These are phyloP conservation scores for Conticribra guillardii DNA, from an alignment of 108 stramenopile species.

Conservation along the genomic window DNA sequence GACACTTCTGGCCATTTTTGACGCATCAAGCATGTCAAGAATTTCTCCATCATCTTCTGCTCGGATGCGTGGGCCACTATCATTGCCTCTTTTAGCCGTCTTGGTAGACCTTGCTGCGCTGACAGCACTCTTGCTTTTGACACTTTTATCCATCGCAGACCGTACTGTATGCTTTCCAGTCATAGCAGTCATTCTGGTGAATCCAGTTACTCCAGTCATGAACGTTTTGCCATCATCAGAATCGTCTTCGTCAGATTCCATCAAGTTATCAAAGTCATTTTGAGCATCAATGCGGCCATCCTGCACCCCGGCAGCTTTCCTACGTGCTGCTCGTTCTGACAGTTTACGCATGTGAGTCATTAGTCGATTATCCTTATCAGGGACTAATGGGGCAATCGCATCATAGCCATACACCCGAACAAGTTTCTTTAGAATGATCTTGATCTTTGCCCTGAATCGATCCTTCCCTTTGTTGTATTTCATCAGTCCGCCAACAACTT, in stretches of 20 bases:
- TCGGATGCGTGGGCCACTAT: constrained; percentile 51
- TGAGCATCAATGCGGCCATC: constrained; percentile 40
- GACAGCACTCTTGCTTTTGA: constrained; percentile 29
- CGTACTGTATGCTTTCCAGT: constrained; percentile 38
- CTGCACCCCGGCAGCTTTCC: constrained; percentile 53
- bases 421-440: constrained; percentile 93
- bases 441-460: constrained; percentile 90
- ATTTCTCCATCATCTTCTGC: constrained; percentile 75
- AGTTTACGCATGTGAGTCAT: constrained; percentile 90
- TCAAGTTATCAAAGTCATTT: constrained; percentile 71
- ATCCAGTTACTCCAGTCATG: constrained; percentile 74
- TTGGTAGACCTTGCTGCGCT: constrained; percentile 33
- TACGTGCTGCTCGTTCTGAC: constrained; percentile 63
- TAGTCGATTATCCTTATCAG: constrained; percentile 80
- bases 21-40: constrained; percentile 81
- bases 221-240: constrained; percentile 84
- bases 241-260: constrained; percentile 89
- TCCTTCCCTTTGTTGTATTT: constrained; percentile 82
- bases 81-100: constrained; percentile 41
- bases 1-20: constrained; percentile 72
- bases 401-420: constrained; percentile 88
- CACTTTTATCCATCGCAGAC: constrained; percentile 30
- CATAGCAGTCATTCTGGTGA: constrained; percentile 56
- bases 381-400: constrained; percentile 71
- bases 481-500: constrained; percentile 79